phyloP scores from a whole-genome alignment of 2,329 filamentous ascomycete species.

The Elsinoe australis region DNA sequence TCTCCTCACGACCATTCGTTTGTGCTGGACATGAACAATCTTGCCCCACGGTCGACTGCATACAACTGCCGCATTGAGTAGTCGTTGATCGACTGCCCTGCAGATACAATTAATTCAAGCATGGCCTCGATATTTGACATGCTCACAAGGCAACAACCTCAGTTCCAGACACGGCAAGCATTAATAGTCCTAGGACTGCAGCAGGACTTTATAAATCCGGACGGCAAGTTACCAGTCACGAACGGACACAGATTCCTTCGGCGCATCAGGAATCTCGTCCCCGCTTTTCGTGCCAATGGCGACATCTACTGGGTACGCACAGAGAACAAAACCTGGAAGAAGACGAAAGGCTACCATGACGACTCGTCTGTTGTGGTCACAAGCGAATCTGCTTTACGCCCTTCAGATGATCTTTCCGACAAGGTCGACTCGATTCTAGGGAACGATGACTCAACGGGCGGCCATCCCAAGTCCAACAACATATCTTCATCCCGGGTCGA shows the following conservation, averaged over 20 bases:
- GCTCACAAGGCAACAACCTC: slow-evolving; percentile 29
- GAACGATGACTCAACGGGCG: neutral
- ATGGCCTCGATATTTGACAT: slow-evolving; percentile 12
- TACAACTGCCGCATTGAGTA: neutral
- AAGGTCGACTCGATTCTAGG: slow-evolving; percentile 7
- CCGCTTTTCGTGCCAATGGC: slow-evolving; percentile 63
- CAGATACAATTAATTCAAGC: too few species aligned
- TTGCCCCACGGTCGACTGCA: neutral
- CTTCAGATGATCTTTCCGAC: slow-evolving; percentile 12
- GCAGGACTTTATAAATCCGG: slow-evolving; percentile 71
- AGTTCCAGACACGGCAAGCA: slow-evolving; percentile 56
- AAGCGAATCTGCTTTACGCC: neutral
- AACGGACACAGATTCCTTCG: slow-evolving; percentile 59
- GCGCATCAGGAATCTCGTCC: slow-evolving; percentile 57
- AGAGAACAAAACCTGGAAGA: slow-evolving; percentile 45
- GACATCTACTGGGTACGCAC: slow-evolving; percentile 81
- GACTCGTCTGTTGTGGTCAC: slow-evolving; percentile 7
- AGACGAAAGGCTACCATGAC: slow-evolving; percentile 46
- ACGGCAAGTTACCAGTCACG: slow-evolving; percentile 59
- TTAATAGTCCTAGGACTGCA: slow-evolving; percentile 81
- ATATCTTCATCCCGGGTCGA: too few species aligned
- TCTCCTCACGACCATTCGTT: neutral
- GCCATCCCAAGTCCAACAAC: neutral
- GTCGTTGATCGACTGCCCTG: too few species aligned
- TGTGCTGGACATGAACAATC: slow-evolving; percentile 3